Evolutionary conservation across 2,329 filamentous ascomycete species (phyloP), one percentile per base, ranked within the genome.

Genomic region (Sporothrix inflata): DNA sequence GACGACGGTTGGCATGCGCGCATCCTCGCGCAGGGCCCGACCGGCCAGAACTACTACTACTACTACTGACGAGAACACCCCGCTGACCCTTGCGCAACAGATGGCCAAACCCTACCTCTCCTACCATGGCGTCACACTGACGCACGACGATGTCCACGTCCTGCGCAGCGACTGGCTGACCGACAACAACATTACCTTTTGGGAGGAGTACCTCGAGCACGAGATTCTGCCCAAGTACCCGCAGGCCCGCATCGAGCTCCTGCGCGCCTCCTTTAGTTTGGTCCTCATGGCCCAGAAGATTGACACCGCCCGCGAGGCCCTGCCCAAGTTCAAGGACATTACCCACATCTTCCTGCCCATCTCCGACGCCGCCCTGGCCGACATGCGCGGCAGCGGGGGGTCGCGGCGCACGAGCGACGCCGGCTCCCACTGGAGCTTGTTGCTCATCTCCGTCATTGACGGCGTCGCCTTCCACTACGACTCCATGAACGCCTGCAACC

Each of bases 101-200:
- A 42, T 34, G 47, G 6, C 42, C 65, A 45, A 57, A 21, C 65
- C 63, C 24, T 73, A 70, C 24, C 57, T 73, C 30, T 61, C 30
- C n/a, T 73, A 72, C 27, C 67, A 72, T 47, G 55, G 53, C 42
- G 55, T 47, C 51, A 72, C 71, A 16, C 51, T 98, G 76, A 97
- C 93, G 68, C 89, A 91, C 79, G 93, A 96, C 80, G 96, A 99
- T 81, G 89, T 98, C 76, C 92, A 94, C 80, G 91, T 92, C 19
- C 88, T 99, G 73, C 94, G 92, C 82, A 87, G 92, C 81, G 96
- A 98, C 85, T 99, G 96, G 96, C 86, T 99, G 69, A 98, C 95
- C 57, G 96, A 99, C 81, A 98, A 97, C 92, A 94, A 94, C 77
- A 98, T 99, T 76, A 91, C 94, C 68, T 98, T 99, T 80, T 99